These are phyloP conservation scores for Fomitopsis pulvina DNA, from an alignment of 768 basidiomycete genomes.

Conservation along the genomic window DNA sequence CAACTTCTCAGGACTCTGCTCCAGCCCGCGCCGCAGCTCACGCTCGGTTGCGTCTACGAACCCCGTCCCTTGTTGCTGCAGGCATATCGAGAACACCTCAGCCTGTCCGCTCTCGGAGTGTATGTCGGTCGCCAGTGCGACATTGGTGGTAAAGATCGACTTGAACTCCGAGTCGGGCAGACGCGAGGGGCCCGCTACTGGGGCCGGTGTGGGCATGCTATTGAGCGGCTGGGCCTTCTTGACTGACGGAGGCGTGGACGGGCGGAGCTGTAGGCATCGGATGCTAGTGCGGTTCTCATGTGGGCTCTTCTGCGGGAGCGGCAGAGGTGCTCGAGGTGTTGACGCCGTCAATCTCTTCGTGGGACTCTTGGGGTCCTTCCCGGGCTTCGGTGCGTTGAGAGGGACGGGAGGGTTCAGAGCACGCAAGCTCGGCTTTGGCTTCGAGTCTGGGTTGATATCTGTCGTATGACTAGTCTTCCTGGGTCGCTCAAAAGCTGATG, in stretches of 20 bases:
- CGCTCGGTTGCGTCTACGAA: conserved; percentile 30
- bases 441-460: too few relatives aligned
- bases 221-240: conserved; percentile 11
- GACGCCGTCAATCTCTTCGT: not conserved
- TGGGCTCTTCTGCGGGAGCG: not conserved
- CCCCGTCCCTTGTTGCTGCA: conserved; percentile 38
- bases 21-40: conserved; percentile 43
- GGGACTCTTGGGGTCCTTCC: not conserved
- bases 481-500: not conserved
- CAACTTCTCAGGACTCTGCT: conserved; percentile 53
- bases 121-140: conserved; percentile 47
- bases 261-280: not conserved
- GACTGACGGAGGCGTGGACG: not conserved
- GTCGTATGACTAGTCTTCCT: not conserved
- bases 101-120: conserved; percentile 42
- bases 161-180: conserved; percentile 24
- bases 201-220: conserved; percentile 24
- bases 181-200: conserved; percentile 11
- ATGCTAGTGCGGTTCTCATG: not conserved
- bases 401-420: conserved; percentile 9
- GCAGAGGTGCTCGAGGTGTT: not conserved
- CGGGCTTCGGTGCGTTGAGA: not conserved
- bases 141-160: conserved; percentile 45
- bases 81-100: conserved; percentile 46
- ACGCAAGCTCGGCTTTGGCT: conserved; percentile 5